Evolutionary conservation across 352 stramenopile genomes (phyloP), one percentile per base, ranked within the genome.

Genomic region (Phytophthora aleatoria): DNA sequence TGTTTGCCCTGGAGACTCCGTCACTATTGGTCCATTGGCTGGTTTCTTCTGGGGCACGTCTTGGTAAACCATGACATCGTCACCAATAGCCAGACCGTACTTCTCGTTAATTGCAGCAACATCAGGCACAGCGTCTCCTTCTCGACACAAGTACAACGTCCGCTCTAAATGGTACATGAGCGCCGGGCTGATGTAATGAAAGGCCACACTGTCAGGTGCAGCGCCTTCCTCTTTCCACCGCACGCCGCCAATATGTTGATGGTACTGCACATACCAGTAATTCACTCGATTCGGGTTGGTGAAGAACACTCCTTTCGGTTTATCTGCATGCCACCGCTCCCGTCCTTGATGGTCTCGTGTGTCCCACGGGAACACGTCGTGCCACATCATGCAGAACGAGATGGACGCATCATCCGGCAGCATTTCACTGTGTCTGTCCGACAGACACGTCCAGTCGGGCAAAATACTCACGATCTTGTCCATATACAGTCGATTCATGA

Each of bases 321-420:
- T 85, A 63, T 90, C 83, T 0, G 81, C 68, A 61, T 92, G 86
- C 86, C 86, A 95, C 12, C 86, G 82, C 53, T 95, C 86, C 10
- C 84, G 77, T n/a, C 86, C 83, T 41, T 67, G 57, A 12, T 79
- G 45, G 43, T 95, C 86, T 9, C 86, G 75, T 35, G 86, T 92
- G 57, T 92, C 84, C 74, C 80, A 90, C 1, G 86, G 84, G 28
- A 77, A 90, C 8, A 90, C 74, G 58, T 77, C 64, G 58, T 91
- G 54, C 84, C 84, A 95, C 79, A 90, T 91, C 82, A 95, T 91
- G 42, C 86, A 95, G 64, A 91, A 95, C 60, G 86, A 90, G 52
- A 95, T 90, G 43, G 82, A 83, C 30, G 77, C 77, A 50, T 95
- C 86, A 50, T 95, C 84, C 4, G 86, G 84, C 35, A 95, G 69